Base-by-base conservation (phyloP, 139 green algal genomes). In the Tetraselmis chui region DNA sequence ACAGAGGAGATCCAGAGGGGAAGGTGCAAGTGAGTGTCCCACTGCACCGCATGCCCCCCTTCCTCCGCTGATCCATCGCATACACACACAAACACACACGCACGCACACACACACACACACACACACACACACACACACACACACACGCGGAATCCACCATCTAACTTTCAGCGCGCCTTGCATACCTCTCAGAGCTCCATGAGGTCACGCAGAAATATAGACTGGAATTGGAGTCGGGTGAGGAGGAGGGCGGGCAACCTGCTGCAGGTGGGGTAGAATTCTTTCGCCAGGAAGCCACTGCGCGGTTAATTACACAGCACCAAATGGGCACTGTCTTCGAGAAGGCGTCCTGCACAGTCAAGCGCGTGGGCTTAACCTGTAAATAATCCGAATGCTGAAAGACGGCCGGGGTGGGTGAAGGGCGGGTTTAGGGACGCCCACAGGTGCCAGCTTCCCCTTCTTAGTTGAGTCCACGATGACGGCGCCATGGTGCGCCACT, bases 311-410 rank as follows among this genome's bases (percentile, higher is more conserved):
- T 26, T 2, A 98, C 94, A 0, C 88, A 86, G 0, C 85, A 82
- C 96, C 96, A 99, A 1, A 98, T 97, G n/a, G 95, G 95, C 23
- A 98, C 86, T 1, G 96, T 98, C 84, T 98, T 99, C 1, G 89
- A 92, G 79, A 99, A 83, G 23, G 95, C 91, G 84, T 99, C 96
- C 86, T 95, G 90, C 30, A 79, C 81, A 25, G 2, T 29, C 1
- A 25, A 83, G 75, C n/a, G n/a, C n/a, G n/a, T n/a, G n/a, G n/a
- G n/a, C n/a, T n/a, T n/a, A n/a, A n/a, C n/a, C n/a, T n/a, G n/a
- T n/a, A n/a, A n/a, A n/a, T n/a, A n/a, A n/a, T n/a, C n/a, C n/a
- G n/a, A n/a, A n/a, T n/a, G n/a, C n/a, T n/a, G n/a, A n/a, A n/a
- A n/a, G n/a, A n/a, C n/a, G n/a, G n/a, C n/a, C n/a, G 45, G 5